phyloP scores from a whole-genome alignment of 2,329 filamentous ascomycete genomes.

The Trichothecium roseum region DNA sequence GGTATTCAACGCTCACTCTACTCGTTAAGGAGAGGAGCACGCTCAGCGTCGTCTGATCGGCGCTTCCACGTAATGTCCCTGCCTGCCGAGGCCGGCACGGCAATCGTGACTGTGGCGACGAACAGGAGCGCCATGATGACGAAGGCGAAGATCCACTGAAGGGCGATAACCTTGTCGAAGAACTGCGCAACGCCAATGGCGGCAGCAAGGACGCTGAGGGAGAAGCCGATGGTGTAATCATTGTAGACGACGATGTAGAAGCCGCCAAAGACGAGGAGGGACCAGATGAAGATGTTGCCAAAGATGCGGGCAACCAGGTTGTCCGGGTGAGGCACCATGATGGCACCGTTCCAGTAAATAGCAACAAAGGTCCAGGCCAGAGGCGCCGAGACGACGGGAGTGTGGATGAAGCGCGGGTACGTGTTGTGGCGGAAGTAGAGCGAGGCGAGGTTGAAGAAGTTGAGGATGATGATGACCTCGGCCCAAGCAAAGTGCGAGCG shows the following conservation, averaged over 20 bases:
- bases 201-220: slow-evolving; percentile 61
- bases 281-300: slow-evolving; percentile 84
- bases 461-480: slow-evolving; percentile 65
- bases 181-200: slow-evolving; percentile 73
- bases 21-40: slow-evolving; percentile 50
- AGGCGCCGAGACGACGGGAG: slow-evolving; percentile 64
- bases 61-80: slow-evolving; percentile 40
- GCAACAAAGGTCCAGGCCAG: slow-evolving; percentile 78
- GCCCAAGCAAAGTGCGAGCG: slow-evolving; percentile 65
- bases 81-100: slow-evolving; percentile 51
- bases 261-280: slow-evolving; percentile 62
- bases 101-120: slow-evolving; percentile 17
- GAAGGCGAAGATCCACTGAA: slow-evolving; percentile 49
- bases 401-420: slow-evolving; percentile 65
- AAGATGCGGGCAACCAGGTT: slow-evolving; percentile 64
- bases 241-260: slow-evolving; percentile 69
- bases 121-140: slow-evolving; percentile 19
- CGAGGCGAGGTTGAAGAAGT: slow-evolving; percentile 69
- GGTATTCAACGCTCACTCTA: not conserved
- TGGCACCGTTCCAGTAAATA: slow-evolving; percentile 81
- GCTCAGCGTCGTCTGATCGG: slow-evolving; percentile 42
- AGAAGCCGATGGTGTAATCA: slow-evolving; percentile 72
- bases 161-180: slow-evolving; percentile 57
- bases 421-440: slow-evolving; percentile 74
- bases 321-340: slow-evolving; percentile 61